Evolutionary conservation across 2,329 filamentous ascomycete species (phyloP).

Genomic region (Teratosphaeriaceae sp.): DNA sequence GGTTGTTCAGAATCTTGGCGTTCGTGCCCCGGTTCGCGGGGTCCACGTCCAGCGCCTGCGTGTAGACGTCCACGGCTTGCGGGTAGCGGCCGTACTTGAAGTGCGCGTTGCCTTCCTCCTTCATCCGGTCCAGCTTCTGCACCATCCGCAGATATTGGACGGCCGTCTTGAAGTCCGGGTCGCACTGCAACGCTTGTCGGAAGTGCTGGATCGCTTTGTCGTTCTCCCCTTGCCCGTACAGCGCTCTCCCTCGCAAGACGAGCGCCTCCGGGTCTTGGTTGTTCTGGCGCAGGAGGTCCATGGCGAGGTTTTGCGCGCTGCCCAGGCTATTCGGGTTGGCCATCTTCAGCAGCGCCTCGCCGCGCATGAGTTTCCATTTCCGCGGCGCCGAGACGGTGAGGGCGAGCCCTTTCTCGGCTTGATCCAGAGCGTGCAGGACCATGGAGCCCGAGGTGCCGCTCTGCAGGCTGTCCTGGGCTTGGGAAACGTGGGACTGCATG

Average conservation of each 20-base stretch:
- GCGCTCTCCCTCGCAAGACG: constrained; percentile 76
- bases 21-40: constrained; percentile 86
- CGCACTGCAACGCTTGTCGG: constrained; percentile 79
- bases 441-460: constrained; percentile 78
- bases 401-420: constrained; percentile 77
- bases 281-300: constrained; percentile 77
- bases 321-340: constrained; percentile 81
- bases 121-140: constrained; percentile 86
- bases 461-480: constrained; percentile 70
- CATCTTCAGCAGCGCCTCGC: constrained; percentile 89
- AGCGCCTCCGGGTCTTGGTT: constrained; percentile 89
- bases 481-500: constrained; percentile 76
- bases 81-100: constrained; percentile 83
- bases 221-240: constrained; percentile 90
- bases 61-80: constrained; percentile 77
- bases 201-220: constrained; percentile 92
- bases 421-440: constrained; percentile 85
- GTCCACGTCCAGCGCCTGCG: constrained; percentile 75
- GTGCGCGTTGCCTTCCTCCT: constrained; percentile 83
- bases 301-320: constrained; percentile 88
- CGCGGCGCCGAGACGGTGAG: constrained; percentile 70
- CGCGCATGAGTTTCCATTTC: constrained; percentile 90
- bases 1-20: constrained; percentile 89
- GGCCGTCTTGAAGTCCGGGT: constrained; percentile 84
- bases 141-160: constrained; percentile 84